Evolutionary conservation across 2,329 filamentous ascomycete species (phyloP), one percentile per base, ranked within the genome.

Genomic region (Penicillium concentricum): DNA sequence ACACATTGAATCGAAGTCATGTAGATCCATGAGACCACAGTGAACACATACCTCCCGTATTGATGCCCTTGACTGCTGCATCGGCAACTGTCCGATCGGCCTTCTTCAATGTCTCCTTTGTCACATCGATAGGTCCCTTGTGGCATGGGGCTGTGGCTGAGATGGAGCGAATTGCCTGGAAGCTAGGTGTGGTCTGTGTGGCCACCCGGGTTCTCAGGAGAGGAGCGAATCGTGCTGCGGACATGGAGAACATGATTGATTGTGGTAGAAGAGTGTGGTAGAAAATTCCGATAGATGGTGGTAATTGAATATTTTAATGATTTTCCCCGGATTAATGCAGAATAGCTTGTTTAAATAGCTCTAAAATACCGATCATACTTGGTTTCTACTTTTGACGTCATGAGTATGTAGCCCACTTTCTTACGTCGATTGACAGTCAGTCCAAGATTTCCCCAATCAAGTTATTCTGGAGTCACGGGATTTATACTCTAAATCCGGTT

Each of bases 51-150:
- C 84, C 79, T 58, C 83, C 82, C 64, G 79, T 84, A 73, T 88
- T 82, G 59, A 87, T 85, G 44, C 84, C 85, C 73, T 83, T 83
- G 22, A 87, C 81, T 12, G 81, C 80, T 26, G 74, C 80, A 69
- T 84, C 77, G 0, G 82, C 80, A 35, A 85, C 78, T 22, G 76
- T 77, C 59, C 80, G 75, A 70, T 87, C 84, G 20, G 82, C 82
- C 53, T 76, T 78, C 74, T 87, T 84, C 45, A 83, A 70, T 0
- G 82, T 79, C 41, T 86, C 82, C 72, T 86, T 86, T 62, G 81
- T 80, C 7, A 75, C 69, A 43, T 86, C 82, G 46, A 82, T 72
- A 35, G 81, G 78, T 39, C 79, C 76, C 73, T 82, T 86, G 51
- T 81, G 74, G 20, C 72, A 66, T 43, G 72, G 63, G 38, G 76